Evolutionary conservation across 2,329 filamentous ascomycete species (phyloP), one percentile per base, ranked within the genome.

Genomic region (Coniochaeta prunicola): DNA sequence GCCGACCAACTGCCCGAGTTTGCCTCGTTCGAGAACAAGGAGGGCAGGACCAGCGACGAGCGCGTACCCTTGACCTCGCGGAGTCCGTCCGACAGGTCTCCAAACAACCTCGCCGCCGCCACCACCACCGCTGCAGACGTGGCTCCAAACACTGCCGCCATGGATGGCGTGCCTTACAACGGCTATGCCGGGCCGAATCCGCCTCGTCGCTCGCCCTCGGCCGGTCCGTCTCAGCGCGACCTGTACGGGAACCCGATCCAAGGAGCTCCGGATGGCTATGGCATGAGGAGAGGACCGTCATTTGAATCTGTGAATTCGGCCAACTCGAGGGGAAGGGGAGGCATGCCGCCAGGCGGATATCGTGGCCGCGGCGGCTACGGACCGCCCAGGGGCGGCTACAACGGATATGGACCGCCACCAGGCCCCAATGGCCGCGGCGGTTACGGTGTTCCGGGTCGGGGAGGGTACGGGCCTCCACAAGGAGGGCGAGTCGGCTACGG

Each of bases 61-160:
- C 82, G 82, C 58, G 82, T 88, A 17, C 89, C 89, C 0, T 74
- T 92, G 60, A 92, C 89, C 19, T 78, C 83, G 8, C 77, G 81
- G 56, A 86, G 84, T 58, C 84, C 86, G 2, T 83, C 82, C 19
- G 79, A 87, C 40, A 77, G 78, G 64, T 83, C 80, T 3, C 79
- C 78, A 21, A 80, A 76, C 62, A 74, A 73, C 62, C 70, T 69
- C 62, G 69, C 65, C 65, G 72, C 65, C 65, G 72, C 74, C 57
- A n/a, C n/a, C n/a, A n/a, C n/a, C n/a, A n/a, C n/a, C n/a, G n/a
- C n/a, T n/a, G n/a, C n/a, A n/a, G 78, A 78, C 57, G 67, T 74
- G 58, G 70, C 68, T 7, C 36, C 71, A 21, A 74, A 73, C 30
- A 70, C 69, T 53, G 30, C 45, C 13, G 45, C 24, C 13, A 13